Evolutionary conservation across 2,329 filamentous ascomycete species (phyloP), one percentile per base, ranked within the genome.

Genomic region (Colletotrichum sp.): DNA sequence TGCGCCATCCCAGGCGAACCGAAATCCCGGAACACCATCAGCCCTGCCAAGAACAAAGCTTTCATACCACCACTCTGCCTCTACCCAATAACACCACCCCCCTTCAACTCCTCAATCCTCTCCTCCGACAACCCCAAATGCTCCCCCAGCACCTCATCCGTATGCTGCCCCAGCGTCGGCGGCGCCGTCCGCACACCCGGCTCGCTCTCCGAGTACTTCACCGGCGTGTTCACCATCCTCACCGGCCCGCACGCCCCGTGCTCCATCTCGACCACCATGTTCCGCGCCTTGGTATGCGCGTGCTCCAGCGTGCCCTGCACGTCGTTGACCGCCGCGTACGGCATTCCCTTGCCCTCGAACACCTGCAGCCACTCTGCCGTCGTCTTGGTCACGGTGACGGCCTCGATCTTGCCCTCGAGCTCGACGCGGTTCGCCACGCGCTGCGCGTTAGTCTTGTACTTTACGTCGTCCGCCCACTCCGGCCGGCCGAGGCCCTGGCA

Each of bases 311-410:
- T 95, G 24, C 89, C 91, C 84, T 97, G 94, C 9, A 99, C 92
- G 82, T 99, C 96, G 82, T 99, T 99, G 80, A 99, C 94, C 2
- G 96, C 95, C 1, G 96, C 95, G 81, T 78, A 99, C 0, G 97
- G 97, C 93, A 99, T 93, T 7, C 97, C 97, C 1, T 4, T 3
- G 3, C 95, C 96, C 81, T 98, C 95, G 60, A 98, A 93, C 1
- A 96, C 87, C 2, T 93, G 91, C 5, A 99, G 88, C 96, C 97
- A 99, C 82, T 98, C 93, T 79, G 93, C 87, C 0, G 97, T 99
- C 5, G 95, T 98, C 86, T 93, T 95, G 70, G 92, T 92, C 70
- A 86, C 87, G 1, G 95, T 98, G 62, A 95, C 89, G 3, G 87
- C 87, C 82, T 98, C 96, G 74, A 99, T 98, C 80, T 94, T 86